Evolutionary conservation across 73 alveolate genomes (phyloP), one percentile per base, ranked within the genome.

Genomic region (Urostyla sp.): DNA sequence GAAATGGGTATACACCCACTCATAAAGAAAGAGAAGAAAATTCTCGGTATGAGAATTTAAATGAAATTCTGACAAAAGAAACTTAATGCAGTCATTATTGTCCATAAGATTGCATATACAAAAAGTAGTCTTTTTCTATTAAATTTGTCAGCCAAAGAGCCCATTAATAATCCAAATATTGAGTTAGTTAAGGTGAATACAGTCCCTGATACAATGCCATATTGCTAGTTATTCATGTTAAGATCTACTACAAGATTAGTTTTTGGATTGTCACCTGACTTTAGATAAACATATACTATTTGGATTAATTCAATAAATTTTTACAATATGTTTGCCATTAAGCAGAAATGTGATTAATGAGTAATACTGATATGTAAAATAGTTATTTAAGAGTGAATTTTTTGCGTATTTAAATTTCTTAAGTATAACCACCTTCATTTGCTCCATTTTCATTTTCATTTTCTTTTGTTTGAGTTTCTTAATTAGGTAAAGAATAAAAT

Each of bases 271-370:
- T 61, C 31, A 18, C 93, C 89, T 23, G 54, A 38, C 21, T 40
- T 56, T 21, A 84, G 36, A 46, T 60, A 85, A 21, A 85, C 89
- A 40, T 60, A 58, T 31, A 77, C 88, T 77, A 77, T 0, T 59
- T 28, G 32, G n/a, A 3, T 13, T 1, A 24, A 24, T 21, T 32
- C 21, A 45, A 49, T 20, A 0, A 44, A 46, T 7, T 28, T 53
- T 45, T 75, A 59, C 84, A 54, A 35, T 84, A 84, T 6, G 92
- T 80, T 55, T 74, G 38, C 92, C 92, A 84, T 63, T 84, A 78
- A 24, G 80, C 87, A 0, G 84, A 55, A 10, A 74, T 75, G 28
- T 84, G 92, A 66, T 84, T 84, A 24, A 73, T 31, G 40, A 75
- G 50, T 51, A 84, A 67, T 34, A 84, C 75, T 49, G 58, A 46